Base-by-base conservation (phyloP, 2,329 filamentous ascomycete genomes). In the Hypoxylon sp. region DNA sequence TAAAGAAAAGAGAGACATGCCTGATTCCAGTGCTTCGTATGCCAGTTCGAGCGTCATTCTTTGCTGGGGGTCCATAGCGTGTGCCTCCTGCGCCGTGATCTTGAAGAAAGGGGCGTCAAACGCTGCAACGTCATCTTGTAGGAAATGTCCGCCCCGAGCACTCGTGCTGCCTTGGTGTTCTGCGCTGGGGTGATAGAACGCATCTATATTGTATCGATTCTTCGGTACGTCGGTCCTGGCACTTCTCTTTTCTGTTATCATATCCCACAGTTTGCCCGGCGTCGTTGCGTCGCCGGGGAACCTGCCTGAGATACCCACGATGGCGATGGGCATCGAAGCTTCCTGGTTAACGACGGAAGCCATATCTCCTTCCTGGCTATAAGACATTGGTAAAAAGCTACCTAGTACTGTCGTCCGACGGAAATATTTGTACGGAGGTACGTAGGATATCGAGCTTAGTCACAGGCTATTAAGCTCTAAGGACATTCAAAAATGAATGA, bases 21-120 rank as follows among this genome's bases (percentile, higher is more conserved):
- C 73, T 58, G 72, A 73, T 67, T 75, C 73, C 30, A 74, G 54
- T 11, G 71, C 68, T 39, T 74, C 73, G 34, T 70, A 75, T 26
- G 71, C 63, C 37, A 73, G 54, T 43, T 78, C 76, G 10, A 78
- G 68, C n/a, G 73, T 62, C 53, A 74, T 65, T 56, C 76, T 68
- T 41, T 75, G 70, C 55, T 74, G 71, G 10, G 75, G 73, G 51
- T 78, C 76, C 72, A 78, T 76, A 7, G 74, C 74, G 26, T 72
- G 70, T 37, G 73, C 72, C 51, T 70, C 70, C 43, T 75, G 70
- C 6, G 69, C 70, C 13, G 72, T 70, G 54, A 73, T 70, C 59
- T 71, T 73, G 55, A 73, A 74, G 46, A 74, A 74, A 26, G 68
- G 70, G 52, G 72, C 69, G 54, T 75, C 73, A 48, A 74, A 75